phyloP scores from a whole-genome alignment of 768 basidiomycete species.

The Termitomyces titanicus region DNA sequence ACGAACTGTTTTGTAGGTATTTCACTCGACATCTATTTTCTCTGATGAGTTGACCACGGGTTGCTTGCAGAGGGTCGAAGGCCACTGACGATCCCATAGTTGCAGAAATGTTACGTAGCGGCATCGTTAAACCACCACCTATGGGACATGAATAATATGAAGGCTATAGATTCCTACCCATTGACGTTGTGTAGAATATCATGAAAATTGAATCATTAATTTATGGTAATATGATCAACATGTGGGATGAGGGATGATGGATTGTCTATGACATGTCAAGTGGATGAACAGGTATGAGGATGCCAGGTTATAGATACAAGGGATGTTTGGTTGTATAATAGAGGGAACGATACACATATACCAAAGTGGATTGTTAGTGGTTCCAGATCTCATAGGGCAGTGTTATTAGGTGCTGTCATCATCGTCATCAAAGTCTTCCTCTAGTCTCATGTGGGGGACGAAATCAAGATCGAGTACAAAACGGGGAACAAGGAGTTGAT shows the following conservation, averaged over 20 bases:
- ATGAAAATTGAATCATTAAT: neutral
- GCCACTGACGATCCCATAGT: constrained; percentile 43
- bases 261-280: neutral
- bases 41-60: constrained; percentile 1
- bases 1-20: constrained; percentile 53
- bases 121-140: constrained; percentile 48
- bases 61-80: constrained; percentile 39
- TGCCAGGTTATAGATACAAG: neutral
- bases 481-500: constrained; percentile 32
- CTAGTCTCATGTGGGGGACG: neutral
- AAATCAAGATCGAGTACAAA: constrained; percentile 17
- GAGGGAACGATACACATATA: neutral
- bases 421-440: neutral
- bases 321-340: neutral
- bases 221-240: neutral
- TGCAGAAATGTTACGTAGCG: constrained; percentile 51
- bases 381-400: neutral
- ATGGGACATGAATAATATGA: constrained; percentile 26
- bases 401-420: neutral
- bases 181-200: neutral
- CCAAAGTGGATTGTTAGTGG: neutral
- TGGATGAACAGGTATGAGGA: neutral
- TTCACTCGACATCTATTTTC: neutral
- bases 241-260: neutral
- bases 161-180: neutral